Base-by-base conservation (phyloP, 768 basidiomycete species). In the Mycena belliarum region DNA sequence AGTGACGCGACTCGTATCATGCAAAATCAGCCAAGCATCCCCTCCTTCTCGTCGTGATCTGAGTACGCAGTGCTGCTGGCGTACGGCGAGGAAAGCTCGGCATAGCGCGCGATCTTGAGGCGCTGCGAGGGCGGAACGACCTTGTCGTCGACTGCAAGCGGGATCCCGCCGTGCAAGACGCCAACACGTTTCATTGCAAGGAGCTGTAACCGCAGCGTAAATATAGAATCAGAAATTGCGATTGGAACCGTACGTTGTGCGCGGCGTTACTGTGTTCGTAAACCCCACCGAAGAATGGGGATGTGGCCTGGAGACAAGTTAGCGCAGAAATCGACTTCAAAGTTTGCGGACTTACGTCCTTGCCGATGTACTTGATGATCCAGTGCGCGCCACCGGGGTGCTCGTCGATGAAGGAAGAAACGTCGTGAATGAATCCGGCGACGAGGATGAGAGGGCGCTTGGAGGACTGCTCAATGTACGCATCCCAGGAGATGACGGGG, bases 371-470 rank as follows among this genome's bases (percentile, higher is more conserved):
- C 73, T 93, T 91, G 65, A 86, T 83, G 58, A 98, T 76, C 28
- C 94, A 76, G 69, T 95, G 92, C 3, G 88, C 85, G 16, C 95
- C 95, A 64, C 95, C 95, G 10, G 95, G 95, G 70, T 98, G 95
- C 63, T 96, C 93, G 48, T 94, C 89, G 59, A 91, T 82, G 77
- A 97, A 97, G 21, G 79, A 75, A 0, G 86, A 80, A 48, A 93
- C 88, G 57, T 96, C 95, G 68, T 96, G 95, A 53, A 98, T 96
- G 79, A 93, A 95, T 20, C 95, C 95, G 32, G 92, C 88, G 57
- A 98, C 78, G 65, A 93, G 87, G 58, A 97, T 84, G 35, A 97
- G 77, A 18, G 93, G 91, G 15, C 95, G 87, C 65, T 85, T 89
- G 69, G 83, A 74, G 12, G 89, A 73, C 71, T 97, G 94, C 60